Evolutionary conservation across 2,329 filamentous ascomycete genomes (phyloP).

Genomic region (Parasarocladium wereldwijsianum): DNA sequence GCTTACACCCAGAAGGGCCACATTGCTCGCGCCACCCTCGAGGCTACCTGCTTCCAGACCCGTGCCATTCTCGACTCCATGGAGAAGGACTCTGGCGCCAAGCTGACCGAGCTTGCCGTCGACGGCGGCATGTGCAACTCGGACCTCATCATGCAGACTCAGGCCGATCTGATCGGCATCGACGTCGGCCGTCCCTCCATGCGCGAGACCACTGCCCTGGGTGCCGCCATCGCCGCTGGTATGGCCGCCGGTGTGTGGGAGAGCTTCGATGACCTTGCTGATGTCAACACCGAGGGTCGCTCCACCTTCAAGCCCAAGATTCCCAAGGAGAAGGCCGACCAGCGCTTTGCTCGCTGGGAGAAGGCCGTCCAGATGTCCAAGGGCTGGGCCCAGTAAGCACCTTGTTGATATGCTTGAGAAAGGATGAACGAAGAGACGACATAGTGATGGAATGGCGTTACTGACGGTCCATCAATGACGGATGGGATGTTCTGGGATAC

Average conservation of each 20-base stretch:
- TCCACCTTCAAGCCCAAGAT: constrained; percentile 56
- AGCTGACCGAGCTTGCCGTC: constrained; percentile 59
- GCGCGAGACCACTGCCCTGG: constrained; percentile 72
- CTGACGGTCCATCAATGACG: no score
- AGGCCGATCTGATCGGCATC: constrained; percentile 68
- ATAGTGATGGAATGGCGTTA: no score
- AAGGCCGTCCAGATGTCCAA: constrained; percentile 67
- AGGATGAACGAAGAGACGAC: no score
- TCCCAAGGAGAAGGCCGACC: constrained; percentile 38
- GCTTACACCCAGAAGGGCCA: constrained; percentile 64
- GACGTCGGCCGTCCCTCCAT: constrained; percentile 65
- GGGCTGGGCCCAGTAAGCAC: constrained; percentile 42
- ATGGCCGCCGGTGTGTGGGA: constrained; percentile 64
- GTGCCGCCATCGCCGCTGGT: constrained; percentile 71
- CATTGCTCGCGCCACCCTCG: constrained; percentile 64
- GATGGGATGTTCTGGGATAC: no score
- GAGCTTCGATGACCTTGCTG: constrained; percentile 54
- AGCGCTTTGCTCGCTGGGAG: constrained; percentile 58
- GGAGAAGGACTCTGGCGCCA: constrained; percentile 65
- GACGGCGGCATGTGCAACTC: constrained; percentile 75
- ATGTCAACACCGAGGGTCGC: constrained; percentile 55
- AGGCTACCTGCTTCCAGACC: constrained; percentile 73
- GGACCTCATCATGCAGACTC: constrained; percentile 65
- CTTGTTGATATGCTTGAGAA: constrained; percentile 4
- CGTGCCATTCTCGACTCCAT: constrained; percentile 71